Evolutionary conservation across 2,329 filamentous ascomycete species (phyloP), one percentile per base, ranked within the genome.

Genomic region (Penicillium sp.): DNA sequence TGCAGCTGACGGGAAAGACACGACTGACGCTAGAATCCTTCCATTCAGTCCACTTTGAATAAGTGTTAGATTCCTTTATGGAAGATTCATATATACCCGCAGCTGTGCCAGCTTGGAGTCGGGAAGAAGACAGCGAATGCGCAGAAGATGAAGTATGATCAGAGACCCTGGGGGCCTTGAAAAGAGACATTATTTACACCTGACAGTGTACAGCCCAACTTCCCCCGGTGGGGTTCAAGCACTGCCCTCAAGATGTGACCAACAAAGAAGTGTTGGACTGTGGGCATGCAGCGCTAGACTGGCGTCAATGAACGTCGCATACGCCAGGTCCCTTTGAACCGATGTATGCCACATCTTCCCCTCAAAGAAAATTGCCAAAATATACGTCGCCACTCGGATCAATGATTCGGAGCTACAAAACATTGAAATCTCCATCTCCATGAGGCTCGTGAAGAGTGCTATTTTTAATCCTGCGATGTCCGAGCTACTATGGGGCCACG

Each of bases 241-340:
- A 49, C 39, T 44, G 40, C 46, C 40, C 28, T 46, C 27, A 18
- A 27, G 35, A 41, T 40, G 42, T 38, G 42, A 37, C 31, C 28
- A 31, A 49, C 46, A 44, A 49, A 37, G 40, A 49, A 44, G 46
- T 27, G 27, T 31, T 43, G 43, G 14, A n/a, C n/a, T n/a, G n/a
- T n/a, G n/a, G 13, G 30, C 16, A 36, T 30, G 39, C 39, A 39
- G 43, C 19, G 31, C 18, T 43, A 43, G 22, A 29, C 25, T 34
- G 37, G 41, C 41, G 27, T 45, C 27, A 45, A 45, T 39, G 16
- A 30, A 29, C 18, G 1, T 14, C 7, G 31, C 25, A 14, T 4
- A 28, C 12, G 6, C 7, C n/a, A 10, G 27, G 19, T 42, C 13
- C 4, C 31, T 43, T 37, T 31, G 16, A 16, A 29, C 16, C 22